Percentiles rank a stretch among this genome's conserved stretches.
phyloP scores from a whole-genome alignment of 345 rosid species.

The Luvunga scandens region DNA sequence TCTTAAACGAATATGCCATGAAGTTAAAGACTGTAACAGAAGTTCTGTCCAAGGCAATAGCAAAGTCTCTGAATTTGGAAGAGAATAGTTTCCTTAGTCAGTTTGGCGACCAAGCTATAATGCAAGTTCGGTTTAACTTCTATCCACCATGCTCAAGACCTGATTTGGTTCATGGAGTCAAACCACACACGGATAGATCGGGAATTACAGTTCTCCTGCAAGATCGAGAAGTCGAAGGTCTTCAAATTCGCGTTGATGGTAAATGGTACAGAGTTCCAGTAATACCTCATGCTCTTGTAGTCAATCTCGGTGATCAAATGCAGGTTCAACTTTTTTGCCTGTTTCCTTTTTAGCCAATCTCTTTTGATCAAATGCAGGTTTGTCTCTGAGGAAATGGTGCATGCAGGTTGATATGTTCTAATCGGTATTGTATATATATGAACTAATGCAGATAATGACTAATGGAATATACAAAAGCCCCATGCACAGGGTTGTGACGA shows the following conservation, averaged over 20 bases:
- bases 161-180: conserved; percentile 45
- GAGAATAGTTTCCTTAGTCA: conserved; percentile 39
- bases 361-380: conserved; percentile 42
- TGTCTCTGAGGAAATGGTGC: neutral
- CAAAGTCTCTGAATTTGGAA: conserved; percentile 34
- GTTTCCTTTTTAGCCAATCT: conserved; percentile 19
- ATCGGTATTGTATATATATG: neutral
- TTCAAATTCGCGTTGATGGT: conserved; percentile 34
- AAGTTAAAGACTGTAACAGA: conserved; percentile 30
- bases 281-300: conserved; percentile 42
- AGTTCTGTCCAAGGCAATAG: conserved; percentile 44
- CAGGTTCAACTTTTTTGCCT: conserved; percentile 29
- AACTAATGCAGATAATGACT: conserved; percentile 44
- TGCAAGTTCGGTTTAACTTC: conserved; percentile 50
- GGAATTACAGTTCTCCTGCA: conserved; percentile 48
- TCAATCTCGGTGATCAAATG: conserved; percentile 55
- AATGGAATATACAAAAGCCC: conserved; percentile 57
- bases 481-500: conserved; percentile 47
- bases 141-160: conserved; percentile 51
- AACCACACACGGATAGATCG: conserved; percentile 54
- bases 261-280: conserved; percentile 45
- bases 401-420: neutral
- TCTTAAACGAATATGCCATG: conserved; percentile 27
- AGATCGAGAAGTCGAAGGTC: conserved; percentile 46
- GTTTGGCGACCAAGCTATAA: conserved; percentile 30